A percentile compares a stretch with the other conserved stretches of the same genome.
phyloP scores from a whole-genome alignment of 345 rosid species.

The Aquilaria yunnanensis region DNA sequence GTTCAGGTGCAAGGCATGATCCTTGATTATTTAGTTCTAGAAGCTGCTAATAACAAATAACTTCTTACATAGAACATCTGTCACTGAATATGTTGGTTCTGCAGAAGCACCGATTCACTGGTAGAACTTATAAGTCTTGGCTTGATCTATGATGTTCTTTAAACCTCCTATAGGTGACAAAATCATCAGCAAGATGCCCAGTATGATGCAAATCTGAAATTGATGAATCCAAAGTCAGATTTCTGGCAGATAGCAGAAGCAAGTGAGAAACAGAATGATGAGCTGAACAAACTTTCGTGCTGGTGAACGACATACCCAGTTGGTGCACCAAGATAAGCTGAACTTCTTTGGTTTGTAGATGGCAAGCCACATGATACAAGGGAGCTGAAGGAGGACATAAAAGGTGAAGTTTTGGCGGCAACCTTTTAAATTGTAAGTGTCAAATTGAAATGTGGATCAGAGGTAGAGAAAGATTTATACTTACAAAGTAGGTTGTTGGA shows the following conservation, averaged over 20 bases:
- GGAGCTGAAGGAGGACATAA: conserved; percentile 38
- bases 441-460: neutral
- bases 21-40: too few relatives aligned
- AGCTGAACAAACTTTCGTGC: neutral
- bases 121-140: conserved; percentile 60
- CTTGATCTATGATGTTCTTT: conserved; percentile 49
- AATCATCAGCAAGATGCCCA: conserved; percentile 52
- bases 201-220: conserved; percentile 63
- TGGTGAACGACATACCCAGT: conserved; percentile 46
- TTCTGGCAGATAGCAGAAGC: neutral
- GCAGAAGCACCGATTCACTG: conserved; percentile 18
- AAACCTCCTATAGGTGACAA: conserved; percentile 80
- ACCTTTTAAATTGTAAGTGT: conserved; percentile 1
- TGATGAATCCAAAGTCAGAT: neutral
- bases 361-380: conserved; percentile 74
- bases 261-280: neutral
- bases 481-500: conserved; percentile 75
- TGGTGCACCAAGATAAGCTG: conserved; percentile 59
- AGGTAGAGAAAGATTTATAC: conserved; percentile 8
- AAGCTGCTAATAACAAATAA: too few relatives aligned
- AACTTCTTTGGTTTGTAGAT: conserved; percentile 63
- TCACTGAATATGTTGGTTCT: too few relatives aligned
- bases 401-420: neutral
- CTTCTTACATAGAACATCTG: too few relatives aligned
- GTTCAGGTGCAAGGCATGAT: too few relatives aligned